Base-by-base conservation (phyloP, 345 rosid genomes). In the Bretschneidera sinensis region DNA sequence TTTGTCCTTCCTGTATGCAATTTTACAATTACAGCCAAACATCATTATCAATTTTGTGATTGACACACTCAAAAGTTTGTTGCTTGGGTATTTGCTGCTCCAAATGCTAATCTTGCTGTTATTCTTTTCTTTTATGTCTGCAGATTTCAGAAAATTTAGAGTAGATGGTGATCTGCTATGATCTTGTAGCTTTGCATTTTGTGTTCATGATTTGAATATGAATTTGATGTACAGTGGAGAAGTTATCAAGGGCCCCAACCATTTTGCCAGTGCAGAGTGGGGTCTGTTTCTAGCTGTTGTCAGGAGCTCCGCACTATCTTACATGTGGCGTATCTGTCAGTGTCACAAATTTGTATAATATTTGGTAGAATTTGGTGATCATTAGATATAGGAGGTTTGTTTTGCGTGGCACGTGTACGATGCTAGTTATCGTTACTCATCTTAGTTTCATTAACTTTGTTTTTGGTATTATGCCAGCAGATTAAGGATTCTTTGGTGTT, bases 401-500 rank as follows among this genome's bases (percentile, higher is more conserved):
- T 52, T 48, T 66, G 45, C 31, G 52, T 61, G 63, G 71, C 70
- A 28, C 39, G 59, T 82, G 86, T 77, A 77, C 78, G 77, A 77
- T 79, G 77, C 80, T 82, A 75, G 75, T 82, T 63, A 21, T 23
- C 43, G 66, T 74, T 25, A 60, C 74, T 70, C 63, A 48, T 57
- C 55, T 43, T 66, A 60, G 75, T 60, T 55, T 59, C 51, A 9
- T 62, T 45, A 33, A 48, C 61, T 14, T 48, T 43, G 25, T 50
- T 34, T 65, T 62, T 59, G 63, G 55, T 51, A 55, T 45, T 22
- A 48, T 68, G 51, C 20, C 25, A 53, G 76, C 76, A 60, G 75
- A 77, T 78, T 74, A 61, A 72, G 81, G 73, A 79, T 78, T 78
- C 77, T 64, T 81, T 71, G 74, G 56, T 55, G 60, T 63, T 66